These are phyloP conservation scores for Moniliophthora roreri DNA, from an alignment of 1,284 basidiomycete species.

Conservation along the genomic window DNA sequence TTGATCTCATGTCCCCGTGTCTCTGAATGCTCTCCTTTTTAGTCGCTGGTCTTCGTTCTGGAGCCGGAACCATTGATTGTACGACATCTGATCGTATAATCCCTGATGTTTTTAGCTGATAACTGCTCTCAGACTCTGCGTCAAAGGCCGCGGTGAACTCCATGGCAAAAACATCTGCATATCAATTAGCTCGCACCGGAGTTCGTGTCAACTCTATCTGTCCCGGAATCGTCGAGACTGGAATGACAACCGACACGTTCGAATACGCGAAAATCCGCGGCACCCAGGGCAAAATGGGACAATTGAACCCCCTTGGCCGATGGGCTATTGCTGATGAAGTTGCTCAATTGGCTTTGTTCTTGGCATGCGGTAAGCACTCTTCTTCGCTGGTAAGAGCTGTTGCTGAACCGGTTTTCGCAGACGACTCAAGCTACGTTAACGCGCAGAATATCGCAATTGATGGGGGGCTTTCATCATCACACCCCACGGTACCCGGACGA, in stretches of 20 bases:
- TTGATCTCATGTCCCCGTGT: not conserved
- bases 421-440: constrained; percentile 91
- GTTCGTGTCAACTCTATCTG: constrained; percentile 90
- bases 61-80: constrained; percentile 88
- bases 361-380: constrained; percentile 73
- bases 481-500: constrained; percentile 37
- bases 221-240: constrained; percentile 90
- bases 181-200: constrained; percentile 80
- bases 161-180: constrained; percentile 79
- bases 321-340: constrained; percentile 84
- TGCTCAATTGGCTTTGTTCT: constrained; percentile 81
- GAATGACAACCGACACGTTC: constrained; percentile 79
- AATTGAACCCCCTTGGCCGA: constrained; percentile 82
- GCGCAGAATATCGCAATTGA: constrained; percentile 88
- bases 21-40: constrained; percentile 11
- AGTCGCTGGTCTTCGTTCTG: constrained; percentile 86
- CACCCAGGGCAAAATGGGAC: constrained; percentile 75
- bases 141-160: constrained; percentile 91
- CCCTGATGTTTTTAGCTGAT: constrained; percentile 12
- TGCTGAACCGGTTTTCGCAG: constrained; percentile 34
- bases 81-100: constrained; percentile 25
- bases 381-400: constrained; percentile 9
- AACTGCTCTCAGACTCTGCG: constrained; percentile 65
- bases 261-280: constrained; percentile 77
- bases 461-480: constrained; percentile 43